Percentiles rank a stretch among this genome's conserved stretches.
phyloP scores from a whole-genome alignment of 805 yeast genomes.

The Yarrowia phangngaensis region DNA sequence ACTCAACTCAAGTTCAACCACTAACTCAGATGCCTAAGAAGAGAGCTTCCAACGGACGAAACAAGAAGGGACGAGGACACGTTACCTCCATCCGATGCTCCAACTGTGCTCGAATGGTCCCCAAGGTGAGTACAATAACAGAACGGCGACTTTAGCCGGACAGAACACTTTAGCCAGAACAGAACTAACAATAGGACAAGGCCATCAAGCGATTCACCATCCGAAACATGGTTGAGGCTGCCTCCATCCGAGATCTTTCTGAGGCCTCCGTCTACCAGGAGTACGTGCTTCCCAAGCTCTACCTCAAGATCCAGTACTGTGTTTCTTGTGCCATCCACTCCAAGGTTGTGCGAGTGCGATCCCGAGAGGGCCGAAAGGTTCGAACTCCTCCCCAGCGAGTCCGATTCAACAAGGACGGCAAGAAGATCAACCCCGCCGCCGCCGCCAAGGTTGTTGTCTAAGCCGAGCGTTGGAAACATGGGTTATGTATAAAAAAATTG shows the following conservation, averaged over 20 bases:
- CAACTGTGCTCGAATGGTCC: slow-evolving; percentile 99
- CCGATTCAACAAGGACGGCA: slow-evolving; percentile 90
- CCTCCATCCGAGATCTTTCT: slow-evolving; percentile 98
- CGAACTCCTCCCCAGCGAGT: slow-evolving; percentile 99
- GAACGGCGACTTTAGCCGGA: not conserved
- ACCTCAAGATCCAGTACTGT: slow-evolving; percentile 99
- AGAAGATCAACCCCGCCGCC: slow-evolving; percentile 93
- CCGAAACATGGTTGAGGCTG: slow-evolving; percentile 99
- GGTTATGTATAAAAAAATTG: slow-evolving; percentile 12
- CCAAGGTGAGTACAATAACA: slow-evolving; percentile 40
- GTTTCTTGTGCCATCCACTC: slow-evolving; percentile 99
- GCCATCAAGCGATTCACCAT: slow-evolving; percentile 99
- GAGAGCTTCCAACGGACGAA: slow-evolving; percentile 99
- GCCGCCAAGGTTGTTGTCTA: slow-evolving; percentile 89
- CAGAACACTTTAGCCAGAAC: not conserved
- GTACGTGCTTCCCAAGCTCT: slow-evolving; percentile 98
- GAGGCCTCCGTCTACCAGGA: slow-evolving; percentile 99
- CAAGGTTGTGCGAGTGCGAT: slow-evolving; percentile 99
- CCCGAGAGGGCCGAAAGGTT: slow-evolving; percentile 96
- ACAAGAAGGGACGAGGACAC: slow-evolving; percentile 99
- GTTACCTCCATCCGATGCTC: slow-evolving; percentile 99
- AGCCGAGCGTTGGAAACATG: too few species aligned
- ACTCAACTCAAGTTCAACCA: too few species aligned
- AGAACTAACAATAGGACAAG: slow-evolving; percentile 68
- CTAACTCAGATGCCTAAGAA: slow-evolving; percentile 88